Percentiles rank a stretch among this genome's conserved stretches.
Evolutionary conservation across 2,329 filamentous ascomycete genomes (phyloP).

Genomic region (Aspergillus quadricinctus): DNA sequence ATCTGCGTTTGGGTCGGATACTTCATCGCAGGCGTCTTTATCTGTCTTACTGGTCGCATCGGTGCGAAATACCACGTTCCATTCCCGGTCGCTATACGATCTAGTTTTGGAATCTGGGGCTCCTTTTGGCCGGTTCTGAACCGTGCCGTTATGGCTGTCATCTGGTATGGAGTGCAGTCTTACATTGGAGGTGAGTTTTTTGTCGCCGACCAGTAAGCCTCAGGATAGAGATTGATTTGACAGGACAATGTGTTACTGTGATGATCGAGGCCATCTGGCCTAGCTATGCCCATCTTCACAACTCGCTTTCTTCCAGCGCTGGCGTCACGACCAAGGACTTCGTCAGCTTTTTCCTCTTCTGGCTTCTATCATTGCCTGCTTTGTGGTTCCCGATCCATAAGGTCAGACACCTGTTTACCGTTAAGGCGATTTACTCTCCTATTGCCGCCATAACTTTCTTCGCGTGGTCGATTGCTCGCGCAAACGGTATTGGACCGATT

Average conservation of each 20-base stretch:
- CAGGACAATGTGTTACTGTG: constrained; percentile 73
- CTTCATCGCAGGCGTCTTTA: constrained; percentile 68
- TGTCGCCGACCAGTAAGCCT: background rate
- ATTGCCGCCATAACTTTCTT: constrained; percentile 80
- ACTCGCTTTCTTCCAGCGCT: constrained; percentile 60
- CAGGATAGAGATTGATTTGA: background rate
- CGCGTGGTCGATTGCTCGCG: constrained; percentile 78
- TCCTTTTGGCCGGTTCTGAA: constrained; percentile 86
- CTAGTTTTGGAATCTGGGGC: constrained; percentile 86
- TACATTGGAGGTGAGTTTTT: constrained; percentile 66
- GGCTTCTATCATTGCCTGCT: constrained; percentile 72
- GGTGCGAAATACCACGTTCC: constrained; percentile 85
- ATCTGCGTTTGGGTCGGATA: constrained; percentile 87
- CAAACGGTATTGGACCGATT: constrained; percentile 79
- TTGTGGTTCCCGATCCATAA: constrained; percentile 88
- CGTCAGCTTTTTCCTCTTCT: constrained; percentile 82
- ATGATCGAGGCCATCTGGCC: constrained; percentile 86
- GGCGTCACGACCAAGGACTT: constrained; percentile 73
- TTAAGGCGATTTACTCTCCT: constrained; percentile 81
- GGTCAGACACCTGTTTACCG: constrained; percentile 84
- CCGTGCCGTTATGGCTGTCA: constrained; percentile 77
- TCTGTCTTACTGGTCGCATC: constrained; percentile 74
- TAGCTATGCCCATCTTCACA: constrained; percentile 56
- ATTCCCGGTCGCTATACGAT: constrained; percentile 74
- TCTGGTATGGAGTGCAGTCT: constrained; percentile 72